These are phyloP conservation scores for Moesziomyces antarcticus DNA, from an alignment of 1,284 basidiomycete genomes.

Conservation along the genomic window DNA sequence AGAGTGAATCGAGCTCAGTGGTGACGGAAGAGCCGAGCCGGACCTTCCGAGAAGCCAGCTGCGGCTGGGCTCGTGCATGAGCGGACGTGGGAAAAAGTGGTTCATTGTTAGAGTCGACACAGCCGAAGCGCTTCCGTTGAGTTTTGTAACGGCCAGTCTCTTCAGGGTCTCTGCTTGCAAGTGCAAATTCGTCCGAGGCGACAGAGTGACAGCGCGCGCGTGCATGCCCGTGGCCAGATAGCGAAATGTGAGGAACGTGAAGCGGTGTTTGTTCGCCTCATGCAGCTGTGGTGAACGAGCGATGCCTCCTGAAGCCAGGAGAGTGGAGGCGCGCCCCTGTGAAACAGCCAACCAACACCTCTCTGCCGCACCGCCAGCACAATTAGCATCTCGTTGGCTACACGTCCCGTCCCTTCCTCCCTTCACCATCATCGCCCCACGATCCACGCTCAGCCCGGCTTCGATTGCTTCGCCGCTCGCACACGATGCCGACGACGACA, in stretches of 20 bases:
- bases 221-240: too few species aligned
- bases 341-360: background rate
- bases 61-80: background rate
- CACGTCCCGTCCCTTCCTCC: background rate
- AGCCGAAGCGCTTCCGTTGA: background rate
- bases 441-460: background rate
- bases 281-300: background rate
- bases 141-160: background rate
- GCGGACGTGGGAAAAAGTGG: background rate
- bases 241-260: background rate
- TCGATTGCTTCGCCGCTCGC: background rate
- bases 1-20: background rate
- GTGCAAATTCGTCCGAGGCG: background rate
- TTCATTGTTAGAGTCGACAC: background rate
- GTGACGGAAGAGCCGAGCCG: background rate
- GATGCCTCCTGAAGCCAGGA: background rate
- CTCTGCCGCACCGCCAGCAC: background rate
- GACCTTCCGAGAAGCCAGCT: background rate
- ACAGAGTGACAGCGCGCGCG: background rate
- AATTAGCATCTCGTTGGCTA: too few species aligned
- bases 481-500: conserved; percentile 46
- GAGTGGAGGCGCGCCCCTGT: background rate
- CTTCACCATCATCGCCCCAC: background rate
- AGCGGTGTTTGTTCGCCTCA: background rate
- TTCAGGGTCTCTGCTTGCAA: background rate